These are phyloP conservation scores for Endoconidiophora polonica DNA, from an alignment of 2,329 filamentous ascomycete species.

Conservation along the genomic window DNA sequence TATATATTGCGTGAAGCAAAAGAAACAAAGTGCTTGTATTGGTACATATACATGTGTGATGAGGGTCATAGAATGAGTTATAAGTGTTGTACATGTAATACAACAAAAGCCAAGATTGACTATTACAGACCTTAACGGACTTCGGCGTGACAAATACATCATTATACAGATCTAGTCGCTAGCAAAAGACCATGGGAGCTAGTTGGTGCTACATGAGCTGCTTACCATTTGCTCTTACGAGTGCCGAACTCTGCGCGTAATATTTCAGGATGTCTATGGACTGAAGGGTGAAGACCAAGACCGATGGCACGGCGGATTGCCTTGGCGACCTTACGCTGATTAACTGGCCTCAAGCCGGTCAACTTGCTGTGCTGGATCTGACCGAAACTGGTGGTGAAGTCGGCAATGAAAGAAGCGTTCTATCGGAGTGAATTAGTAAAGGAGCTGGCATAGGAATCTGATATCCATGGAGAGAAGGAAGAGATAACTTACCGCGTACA, in stretches of 20 bases:
- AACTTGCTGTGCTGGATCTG: conserved; percentile 61
- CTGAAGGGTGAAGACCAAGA: conserved; percentile 78
- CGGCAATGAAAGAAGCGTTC: conserved; percentile 86
- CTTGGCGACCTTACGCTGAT: conserved; percentile 87
- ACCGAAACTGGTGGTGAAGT: conserved; percentile 72
- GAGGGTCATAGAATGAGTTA: too few relatives aligned
- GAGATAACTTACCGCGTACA: conserved; percentile 60
- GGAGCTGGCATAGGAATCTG: conserved; percentile 1
- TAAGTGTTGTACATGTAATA: too few relatives aligned
- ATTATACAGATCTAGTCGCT: too few relatives aligned
- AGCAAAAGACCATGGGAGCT: too few relatives aligned
- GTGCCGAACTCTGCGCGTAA: conserved; percentile 29
- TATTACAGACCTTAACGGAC: too few relatives aligned
- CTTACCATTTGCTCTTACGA: conserved; percentile 6
- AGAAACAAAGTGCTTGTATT: too few relatives aligned
- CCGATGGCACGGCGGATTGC: conserved; percentile 79
- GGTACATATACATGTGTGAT: too few relatives aligned
- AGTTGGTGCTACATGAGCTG: too few relatives aligned
- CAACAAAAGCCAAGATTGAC: too few relatives aligned
- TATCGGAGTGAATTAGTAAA: conserved; percentile 22
- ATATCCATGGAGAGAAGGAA: not conserved
- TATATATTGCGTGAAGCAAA: too few relatives aligned
- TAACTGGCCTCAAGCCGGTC: conserved; percentile 70
- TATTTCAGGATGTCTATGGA: conserved; percentile 76
- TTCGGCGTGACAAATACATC: too few relatives aligned